phyloP scores from a whole-genome alignment of 176 grass and related monocot genomes.

The Eleusine indica region DNA sequence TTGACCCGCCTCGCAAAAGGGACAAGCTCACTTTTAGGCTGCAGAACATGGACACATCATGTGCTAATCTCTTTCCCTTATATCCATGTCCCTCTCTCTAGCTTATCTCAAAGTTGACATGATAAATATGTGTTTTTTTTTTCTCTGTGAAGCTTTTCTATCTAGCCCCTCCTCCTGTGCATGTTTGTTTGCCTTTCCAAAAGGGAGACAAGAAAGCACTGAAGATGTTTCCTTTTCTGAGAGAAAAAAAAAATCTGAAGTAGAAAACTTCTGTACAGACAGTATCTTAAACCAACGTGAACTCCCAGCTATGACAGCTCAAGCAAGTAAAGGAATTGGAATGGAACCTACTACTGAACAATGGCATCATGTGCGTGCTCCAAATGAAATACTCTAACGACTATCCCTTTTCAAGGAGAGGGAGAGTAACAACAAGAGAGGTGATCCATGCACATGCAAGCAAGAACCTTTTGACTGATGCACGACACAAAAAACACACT shows the following conservation, averaged over 20 bases:
- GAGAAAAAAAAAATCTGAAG: not conserved
- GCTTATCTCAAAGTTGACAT: conserved; percentile 39
- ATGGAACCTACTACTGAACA: conserved; percentile 1
- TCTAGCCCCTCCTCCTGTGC: not conserved
- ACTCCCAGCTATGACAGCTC: not conserved
- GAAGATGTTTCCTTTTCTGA: not conserved
- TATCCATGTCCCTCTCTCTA: not conserved
- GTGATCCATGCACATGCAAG: conserved; percentile 22
- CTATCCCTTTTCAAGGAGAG: not conserved
- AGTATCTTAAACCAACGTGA: not conserved
- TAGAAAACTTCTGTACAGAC: not conserved
- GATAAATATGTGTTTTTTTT: not conserved
- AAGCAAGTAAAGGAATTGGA: not conserved
- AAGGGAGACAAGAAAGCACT: conserved; percentile 32
- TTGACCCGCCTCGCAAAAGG: conserved; percentile 43
- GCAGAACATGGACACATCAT: conserved; percentile 36
- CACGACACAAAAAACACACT: not conserved
- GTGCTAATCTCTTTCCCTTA: conserved; percentile 30
- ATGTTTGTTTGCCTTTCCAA: conserved; percentile 14
- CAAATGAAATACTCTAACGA: not conserved
- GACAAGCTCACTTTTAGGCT: conserved; percentile 31
- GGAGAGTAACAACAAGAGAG: not conserved
- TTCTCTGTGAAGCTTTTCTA: not conserved
- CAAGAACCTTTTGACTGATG: conserved; percentile 27
- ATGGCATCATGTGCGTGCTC: not conserved